Evolutionary conservation across 352 stramenopile genomes (phyloP), one percentile per base, ranked within the genome.

Genomic region (Thraustotheca clavata): DNA sequence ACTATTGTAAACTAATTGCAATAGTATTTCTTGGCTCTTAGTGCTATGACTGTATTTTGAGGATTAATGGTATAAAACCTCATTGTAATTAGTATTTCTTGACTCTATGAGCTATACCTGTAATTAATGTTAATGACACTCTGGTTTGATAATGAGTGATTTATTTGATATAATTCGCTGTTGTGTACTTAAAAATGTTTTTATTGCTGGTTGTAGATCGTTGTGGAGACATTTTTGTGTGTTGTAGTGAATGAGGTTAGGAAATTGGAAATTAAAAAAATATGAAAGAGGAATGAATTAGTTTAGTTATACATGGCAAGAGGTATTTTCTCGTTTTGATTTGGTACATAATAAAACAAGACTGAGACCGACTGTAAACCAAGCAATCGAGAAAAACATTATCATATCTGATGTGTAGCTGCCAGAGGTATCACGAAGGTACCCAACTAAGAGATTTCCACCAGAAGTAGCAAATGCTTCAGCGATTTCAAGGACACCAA

Each of bases 331-430:
- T 20, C 16, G 38, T 20, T 16, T 43, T 43, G 38, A 20, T 43
- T 43, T 43, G 38, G 20, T 16, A 43, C 20, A 16, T 16, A 43
- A 43, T 20, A 43, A 20, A 43, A 20, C 38, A 69, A 72, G 36
- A 36, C 47, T 33, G 36, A 71, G 11, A 35, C 49, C 32, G 26
- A 67, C 9, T 16, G 59, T 16, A 62, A 61, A 16, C 62, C 62
- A 34, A 14, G 61, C 43, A 34, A 68, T 6, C 35, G 26, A 34
- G 47, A 71, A 49, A 33, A 68, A 41, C 49, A 72, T n/a, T 75
- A 75, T 79, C 0, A 82, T 73, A 78, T 83, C 60, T 38, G 82
- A 7, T 70, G 72, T 31, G 76, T 48, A 20, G 41, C 69, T 55
- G 69, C 70, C 36, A 46, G 67, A 41, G 52, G 24, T 33, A 34